Base-by-base conservation (phyloP, 495 filamentous ascomycete genomes). In the Entonaema liquescens region DNA sequence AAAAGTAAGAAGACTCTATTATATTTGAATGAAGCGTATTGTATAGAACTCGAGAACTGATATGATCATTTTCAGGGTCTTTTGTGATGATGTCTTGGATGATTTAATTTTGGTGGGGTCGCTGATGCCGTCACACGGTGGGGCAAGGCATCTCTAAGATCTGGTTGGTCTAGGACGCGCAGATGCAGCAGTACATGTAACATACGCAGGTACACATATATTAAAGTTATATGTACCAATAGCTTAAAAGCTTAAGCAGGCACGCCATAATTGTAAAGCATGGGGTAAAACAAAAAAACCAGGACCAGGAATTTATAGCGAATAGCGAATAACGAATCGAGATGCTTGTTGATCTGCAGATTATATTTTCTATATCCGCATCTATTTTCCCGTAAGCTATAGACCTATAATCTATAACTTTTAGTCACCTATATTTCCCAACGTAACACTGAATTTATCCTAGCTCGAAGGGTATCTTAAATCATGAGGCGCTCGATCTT, bases 401-500 rank as follows among this genome's bases (percentile, higher is more conserved):
- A 28, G 21, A 12, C 33, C 35, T 25, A 56, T n/a, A 40, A 12
- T 31, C 35, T 25, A 56, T n/a, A 40, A 21, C 23, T 50, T 52
- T 21, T 40, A 59, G 44, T 40, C 63, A 15, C 11, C 23, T 49
- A 36, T 36, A 63, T 68, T 12, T 53, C 36, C 65, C 31, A 47
- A 59, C 58, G 4, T 25, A 69, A 50, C 38, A 26, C 59, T 54
- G 60, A 50, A 63, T 61, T 53, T 63, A 57, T 71, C 63, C 49
- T 53, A 21, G 49, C 33, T 49, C 65, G 25, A 47, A 36, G 36
- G 67, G 68, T 71, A 70, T 73, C 77, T 89, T 93, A 99, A 83
- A 99, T 96, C 89, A 95, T 93, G 61, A 98, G 86, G 75, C 95
- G 87, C 86, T 99, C 95, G 44, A 99, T 93, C 90, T 97, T 95